These are phyloP conservation scores for Medicago truncatula DNA, from an alignment of 306 rosid species.

Conservation along the genomic window DNA sequence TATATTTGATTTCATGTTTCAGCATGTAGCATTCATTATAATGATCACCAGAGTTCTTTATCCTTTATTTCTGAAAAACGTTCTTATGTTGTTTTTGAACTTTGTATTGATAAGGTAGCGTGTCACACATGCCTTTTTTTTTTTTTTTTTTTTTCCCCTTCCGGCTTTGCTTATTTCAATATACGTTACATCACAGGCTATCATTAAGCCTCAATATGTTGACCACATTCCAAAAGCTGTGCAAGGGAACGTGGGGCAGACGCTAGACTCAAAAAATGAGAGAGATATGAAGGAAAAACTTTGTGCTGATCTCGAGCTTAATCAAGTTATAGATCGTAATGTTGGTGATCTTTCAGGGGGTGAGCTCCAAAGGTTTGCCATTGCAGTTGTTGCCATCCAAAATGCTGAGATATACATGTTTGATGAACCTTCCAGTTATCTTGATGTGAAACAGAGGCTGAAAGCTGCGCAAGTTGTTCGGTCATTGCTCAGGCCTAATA, in stretches of 20 bases:
- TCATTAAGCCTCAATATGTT: conserved; percentile 97
- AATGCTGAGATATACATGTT: conserved; percentile 98
- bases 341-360: conserved; percentile 98
- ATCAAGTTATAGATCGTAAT: conserved; percentile 94
- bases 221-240: conserved; percentile 98
- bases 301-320: conserved; percentile 84
- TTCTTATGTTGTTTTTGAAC: conserved; percentile 11
- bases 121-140: no score
- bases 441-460: conserved; percentile 95
- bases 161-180: conserved; percentile 7
- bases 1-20: conserved; percentile 10
- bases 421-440: conserved; percentile 98
- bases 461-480: conserved; percentile 96
- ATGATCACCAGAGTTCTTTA: background rate
- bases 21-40: conserved; percentile 2
- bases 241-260: conserved; percentile 97
- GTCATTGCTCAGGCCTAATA: conserved; percentile 87
- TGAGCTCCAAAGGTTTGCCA: conserved; percentile 98
- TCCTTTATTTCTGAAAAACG: background rate
- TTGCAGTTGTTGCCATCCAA: conserved; percentile 96
- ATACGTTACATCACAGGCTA: conserved; percentile 58
- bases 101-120: conserved; percentile 5
- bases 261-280: conserved; percentile 87
- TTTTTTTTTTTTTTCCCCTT: background rate
- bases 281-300: conserved; percentile 72